Evolutionary conservation across 371 early-diverging fungal species (phyloP).

Genomic region (Mortierella sp.): DNA sequence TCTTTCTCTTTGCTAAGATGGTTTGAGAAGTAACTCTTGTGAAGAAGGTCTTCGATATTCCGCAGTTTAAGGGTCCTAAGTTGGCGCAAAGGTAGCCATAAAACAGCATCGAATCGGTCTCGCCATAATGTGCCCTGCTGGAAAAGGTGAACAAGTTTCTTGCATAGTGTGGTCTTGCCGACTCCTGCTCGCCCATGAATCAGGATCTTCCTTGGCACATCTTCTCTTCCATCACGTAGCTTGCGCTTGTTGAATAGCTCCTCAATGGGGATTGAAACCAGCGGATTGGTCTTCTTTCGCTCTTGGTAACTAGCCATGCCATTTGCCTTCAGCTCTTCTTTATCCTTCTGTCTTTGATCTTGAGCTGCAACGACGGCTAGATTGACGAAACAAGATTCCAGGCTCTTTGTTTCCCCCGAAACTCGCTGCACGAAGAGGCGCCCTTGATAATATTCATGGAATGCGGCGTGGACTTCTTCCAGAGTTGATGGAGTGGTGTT

Average conservation of each 20-base stretch:
- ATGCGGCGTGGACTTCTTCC: no score
- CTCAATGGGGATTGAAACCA: conserved; percentile 15
- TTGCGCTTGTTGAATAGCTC: conserved; percentile 23
- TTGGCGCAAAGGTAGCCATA: conserved; percentile 32
- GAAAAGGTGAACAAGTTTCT: conserved; percentile 17
- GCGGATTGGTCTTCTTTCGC: conserved; percentile 1
- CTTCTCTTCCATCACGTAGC: conserved; percentile 19
- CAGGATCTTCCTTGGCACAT: conserved; percentile 18
- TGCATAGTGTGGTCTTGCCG: conserved; percentile 24
- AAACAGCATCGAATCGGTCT: conserved; percentile 15
- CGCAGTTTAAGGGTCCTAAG: conserved; percentile 11
- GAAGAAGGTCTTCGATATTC: conserved; percentile 14
- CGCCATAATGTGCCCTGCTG: conserved; percentile 17
- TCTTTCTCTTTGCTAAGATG: background rate
- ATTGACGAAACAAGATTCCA: conserved; percentile 16
- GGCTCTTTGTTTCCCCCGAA: conserved; percentile 20
- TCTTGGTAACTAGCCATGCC: conserved; percentile 6
- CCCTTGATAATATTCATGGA: background rate
- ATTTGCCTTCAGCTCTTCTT: conserved; percentile 1
- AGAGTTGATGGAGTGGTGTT: no score
- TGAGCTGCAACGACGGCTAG: conserved; percentile 22
- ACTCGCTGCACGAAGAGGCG: conserved; percentile 9
- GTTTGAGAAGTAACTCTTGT: conserved; percentile 5
- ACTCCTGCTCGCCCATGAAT: conserved; percentile 9
- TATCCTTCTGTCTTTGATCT: conserved; percentile 24